A percentile compares a stretch with the other conserved stretches of the same genome.
phyloP scores from a whole-genome alignment of 106 monocot genomes.

The Iris macrosiphon region DNA sequence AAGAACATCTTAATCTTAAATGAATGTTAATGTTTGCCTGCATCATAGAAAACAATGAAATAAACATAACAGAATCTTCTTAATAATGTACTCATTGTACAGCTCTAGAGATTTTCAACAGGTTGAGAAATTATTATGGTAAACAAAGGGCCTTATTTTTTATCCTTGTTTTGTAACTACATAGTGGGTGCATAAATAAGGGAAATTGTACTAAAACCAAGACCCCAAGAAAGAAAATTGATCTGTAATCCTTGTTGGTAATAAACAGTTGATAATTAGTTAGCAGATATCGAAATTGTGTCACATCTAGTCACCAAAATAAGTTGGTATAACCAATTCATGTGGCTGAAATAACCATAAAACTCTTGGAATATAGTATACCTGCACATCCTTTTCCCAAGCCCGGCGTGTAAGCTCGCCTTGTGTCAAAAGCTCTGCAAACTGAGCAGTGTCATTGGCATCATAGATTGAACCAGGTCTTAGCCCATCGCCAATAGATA shows the following conservation, averaged over 20 bases:
- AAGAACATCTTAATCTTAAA: not conserved
- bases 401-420: conserved; percentile 66
- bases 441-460: conserved; percentile 80
- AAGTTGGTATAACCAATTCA: not conserved
- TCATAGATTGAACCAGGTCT: conserved; percentile 83
- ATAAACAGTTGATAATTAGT: not conserved
- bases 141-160: no score
- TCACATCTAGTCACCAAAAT: not conserved
- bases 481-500: conserved; percentile 81
- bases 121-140: no score
- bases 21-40: not conserved
- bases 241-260: no score
- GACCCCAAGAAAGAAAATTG: not conserved
- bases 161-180: no score
- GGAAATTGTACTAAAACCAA: no score
- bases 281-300: not conserved
- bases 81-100: no score
- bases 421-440: conserved; percentile 79
- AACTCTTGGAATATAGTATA: conserved; percentile 3
- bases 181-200: no score
- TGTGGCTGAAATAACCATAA: not conserved
- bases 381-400: conserved; percentile 87
- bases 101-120: no score
- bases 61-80: not conserved
- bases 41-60: not conserved